Base-by-base conservation (phyloP, 2,329 filamentous ascomycete species). In the Beauveria sp. region DNA sequence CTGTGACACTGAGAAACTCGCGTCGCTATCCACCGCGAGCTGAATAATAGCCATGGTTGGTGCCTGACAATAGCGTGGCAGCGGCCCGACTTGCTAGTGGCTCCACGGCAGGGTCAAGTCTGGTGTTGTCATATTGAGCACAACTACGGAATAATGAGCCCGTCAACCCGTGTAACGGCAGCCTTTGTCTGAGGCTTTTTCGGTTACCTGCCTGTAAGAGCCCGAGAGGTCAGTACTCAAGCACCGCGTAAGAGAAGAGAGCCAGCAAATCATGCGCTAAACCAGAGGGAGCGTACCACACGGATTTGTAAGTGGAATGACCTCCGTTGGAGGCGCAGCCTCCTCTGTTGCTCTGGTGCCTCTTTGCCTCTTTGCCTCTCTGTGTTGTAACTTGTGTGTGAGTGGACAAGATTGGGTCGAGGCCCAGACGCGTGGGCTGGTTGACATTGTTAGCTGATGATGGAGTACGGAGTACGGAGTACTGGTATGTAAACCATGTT, bases 51-150 rank as follows among this genome's bases (percentile, higher is more conserved):
- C 12, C 0, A 14, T 38, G 34, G 5, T 38, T 18, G 58, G 58
- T 60, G 58, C 58, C 58, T 61, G 58, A 61, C 43, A 26, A 61
- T 49, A 43, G 30, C 58, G 51, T 61, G 58, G 51, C 58, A 61
- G 58, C 58, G 58, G 58, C 58, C 58, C 58, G 58, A 55, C 58
- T 24, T 55, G 43, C n/a, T 60, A 60, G 50, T 60, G 51, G 58
- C 58, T 61, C 58, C 58, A 55, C 58, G 50, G 43, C 55, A 8
- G 38, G 47, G 45, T 50, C 16, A 5, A 38, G 46, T 43, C 34
- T 58, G 34, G 28, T 12, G 14, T 45, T 57, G 47, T 26, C 12
- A 38, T 38, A 38, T 38, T 24, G 43, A 38, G 43, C 18, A 58
- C 7, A 34, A 34, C 30, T 34, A 30, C 28, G 28, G 28, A 30